Evolutionary conservation across 495 filamentous ascomycete species (phyloP).

Genomic region (Neurospora pannonica): DNA sequence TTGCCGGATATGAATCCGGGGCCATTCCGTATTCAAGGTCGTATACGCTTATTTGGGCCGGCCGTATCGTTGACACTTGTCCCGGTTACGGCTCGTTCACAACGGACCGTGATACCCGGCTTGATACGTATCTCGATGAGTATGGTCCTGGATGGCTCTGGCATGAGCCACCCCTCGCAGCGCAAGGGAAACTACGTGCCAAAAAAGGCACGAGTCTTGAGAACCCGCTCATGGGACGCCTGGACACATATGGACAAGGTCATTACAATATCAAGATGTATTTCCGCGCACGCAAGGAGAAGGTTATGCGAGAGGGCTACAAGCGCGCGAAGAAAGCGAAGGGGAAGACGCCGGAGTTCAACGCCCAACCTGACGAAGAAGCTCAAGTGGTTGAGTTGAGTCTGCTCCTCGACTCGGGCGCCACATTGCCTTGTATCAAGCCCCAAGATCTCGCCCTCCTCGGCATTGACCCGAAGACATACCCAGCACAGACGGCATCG

Average conservation of each 20-base stretch:
- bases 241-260: conserved; percentile 11
- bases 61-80: conserved; percentile 35
- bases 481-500: conserved; percentile 28
- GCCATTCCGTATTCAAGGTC: conserved; percentile 28
- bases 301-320: background rate
- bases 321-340: background rate
- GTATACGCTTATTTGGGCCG: conserved; percentile 37
- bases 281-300: conserved; percentile 15
- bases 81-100: conserved; percentile 28
- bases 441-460: conserved; percentile 25
- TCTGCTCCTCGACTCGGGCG: conserved; percentile 35
- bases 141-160: conserved; percentile 41
- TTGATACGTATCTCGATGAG: conserved; percentile 27
- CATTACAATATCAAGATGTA: conserved; percentile 18
- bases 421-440: conserved; percentile 32
- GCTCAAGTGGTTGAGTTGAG: conserved; percentile 9
- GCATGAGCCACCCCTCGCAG: conserved; percentile 36
- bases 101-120: conserved; percentile 25
- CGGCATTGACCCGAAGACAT: conserved; percentile 20
- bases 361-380: background rate
- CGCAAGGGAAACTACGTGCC: conserved; percentile 7
- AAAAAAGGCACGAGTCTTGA: conserved; percentile 24
- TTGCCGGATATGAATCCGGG: conserved; percentile 32
- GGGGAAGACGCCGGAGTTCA: background rate
- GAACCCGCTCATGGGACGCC: conserved; percentile 8